Base-by-base conservation (phyloP, 2,329 filamentous ascomycete species). In the Phialocephala sp. region DNA sequence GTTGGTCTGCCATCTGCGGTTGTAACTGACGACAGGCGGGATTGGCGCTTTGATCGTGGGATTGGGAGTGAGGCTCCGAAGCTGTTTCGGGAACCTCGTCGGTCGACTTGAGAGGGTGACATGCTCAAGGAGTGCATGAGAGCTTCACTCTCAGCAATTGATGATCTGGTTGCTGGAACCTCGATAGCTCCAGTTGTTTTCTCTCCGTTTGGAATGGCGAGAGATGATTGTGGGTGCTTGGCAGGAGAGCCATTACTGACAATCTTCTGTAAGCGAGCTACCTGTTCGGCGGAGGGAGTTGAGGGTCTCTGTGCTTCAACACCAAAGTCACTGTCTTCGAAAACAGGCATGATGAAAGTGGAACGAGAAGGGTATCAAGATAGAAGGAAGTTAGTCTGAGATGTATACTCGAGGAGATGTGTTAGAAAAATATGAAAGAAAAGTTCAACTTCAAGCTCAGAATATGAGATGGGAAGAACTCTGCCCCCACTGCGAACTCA, bases 121-220 rank as follows among this genome's bases (percentile, higher is more conserved):
- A 89, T 79, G 73, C 87, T 91, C 73, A 93, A 81, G 73, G 86
- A 88, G 83, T 92, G 90, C 89, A 92, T 92, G 79, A 89, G 89
- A 71, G 85, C 82, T 54, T 85, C 79, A 32, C 86, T 87, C 79
- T 93, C 88, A 37, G 89, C 88, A 69, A 91, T 86, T 62, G 88
- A 85, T 62, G 87, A 90, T 71, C 88, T 81, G 63, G 88, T 85
- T 27, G 90, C 89, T 47, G 90, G 89, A 56, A 93, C 83, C 79
- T 92, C 90, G 73, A 92, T 85, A 52, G 59, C 57, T 87, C 54
- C 66, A 82, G 74, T 20, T 24, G 64, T 78, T 43, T 76, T 79
- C 56, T 78, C 71, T 32, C 82, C 81, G 50, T 78, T 78, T 37
- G 84, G 83, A 63, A 83, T 79, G 60, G 77, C 69, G 41, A 84